Evolutionary conservation across 345 rosid species (phyloP).

Genomic region (Salix viminalis): DNA sequence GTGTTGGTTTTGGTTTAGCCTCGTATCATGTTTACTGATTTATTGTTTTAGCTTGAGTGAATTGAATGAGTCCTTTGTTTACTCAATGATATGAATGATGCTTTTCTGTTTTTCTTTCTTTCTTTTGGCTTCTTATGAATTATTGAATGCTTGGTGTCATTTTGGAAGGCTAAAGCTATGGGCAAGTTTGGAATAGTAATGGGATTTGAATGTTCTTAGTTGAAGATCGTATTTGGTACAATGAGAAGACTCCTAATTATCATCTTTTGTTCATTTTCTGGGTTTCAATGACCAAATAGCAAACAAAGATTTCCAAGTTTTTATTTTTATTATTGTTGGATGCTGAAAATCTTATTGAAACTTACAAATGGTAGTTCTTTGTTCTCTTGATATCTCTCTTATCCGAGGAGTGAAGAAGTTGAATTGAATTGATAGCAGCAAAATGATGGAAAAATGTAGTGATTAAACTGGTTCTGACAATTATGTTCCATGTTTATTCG

Average conservation of each 20-base stretch:
- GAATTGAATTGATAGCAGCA: neutral
- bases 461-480: too few relatives aligned
- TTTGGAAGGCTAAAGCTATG: neutral
- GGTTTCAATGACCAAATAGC: neutral
- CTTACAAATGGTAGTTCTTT: neutral
- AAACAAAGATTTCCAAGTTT: neutral
- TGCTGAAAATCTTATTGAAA: neutral
- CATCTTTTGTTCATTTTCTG: neutral
- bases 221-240: neutral
- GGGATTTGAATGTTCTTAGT: neutral
- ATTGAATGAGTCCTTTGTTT: neutral
- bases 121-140: neutral
- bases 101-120: neutral
- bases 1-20: neutral
- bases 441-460: neutral
- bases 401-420: neutral
- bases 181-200: neutral
- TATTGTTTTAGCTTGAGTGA: neutral
- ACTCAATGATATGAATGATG: neutral
- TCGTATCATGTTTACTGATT: neutral
- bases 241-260: neutral
- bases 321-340: neutral
- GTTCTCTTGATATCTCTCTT: neutral
- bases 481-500: too few relatives aligned
- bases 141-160: neutral